Base-by-base conservation (phyloP, 2,329 filamentous ascomycete species). In the Daldinia eschscholtzii region DNA sequence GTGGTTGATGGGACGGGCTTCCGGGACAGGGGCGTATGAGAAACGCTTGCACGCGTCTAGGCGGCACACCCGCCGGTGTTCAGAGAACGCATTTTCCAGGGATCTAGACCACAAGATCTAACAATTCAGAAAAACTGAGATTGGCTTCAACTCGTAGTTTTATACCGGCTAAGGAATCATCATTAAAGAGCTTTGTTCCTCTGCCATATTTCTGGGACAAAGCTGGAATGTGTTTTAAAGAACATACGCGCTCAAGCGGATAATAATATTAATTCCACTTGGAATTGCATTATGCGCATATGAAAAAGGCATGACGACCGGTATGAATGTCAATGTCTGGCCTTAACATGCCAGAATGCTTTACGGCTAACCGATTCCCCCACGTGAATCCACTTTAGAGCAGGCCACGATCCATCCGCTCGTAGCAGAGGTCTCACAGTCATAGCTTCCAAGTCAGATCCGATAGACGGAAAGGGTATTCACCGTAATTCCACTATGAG, bases 51-150 rank as follows among this genome's bases (percentile, higher is more conserved):
- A 56, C 33, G 64, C 65, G 33, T 68, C 71, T 64, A 66, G 70
- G 70, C 69, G 72, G 70, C 71, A 69, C 70, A 70, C 70, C 72
- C 70, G 71, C 71, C 56, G 28, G 42, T 64, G 37, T 60, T 56
- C 57, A 64, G 57, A 61, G 63, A 52, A 30, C 30, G 55, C 64
- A 65, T 67, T 55, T 69, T 55, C 67, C 67, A 59, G 57, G 33
- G 65, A 57, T 65, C 50, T 64, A 67, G 67, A 35, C 59, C 69
- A 52, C 23, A 53, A 66, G 53, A 64, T 68, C 42, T 56, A 30
- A 18, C 33, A 42, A 55, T 33, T 57, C n/a, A 60, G 42, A 10
- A 42, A 64, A 41, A 37, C 57, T 50, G 46, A 44, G 53, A 57
- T 48, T 13, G 33, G 20, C 26, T 9, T 67, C 48, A 28, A 67